Evolutionary conservation across 2,329 filamentous ascomycete genomes (phyloP).

Genomic region (Ascochyta fabae): DNA sequence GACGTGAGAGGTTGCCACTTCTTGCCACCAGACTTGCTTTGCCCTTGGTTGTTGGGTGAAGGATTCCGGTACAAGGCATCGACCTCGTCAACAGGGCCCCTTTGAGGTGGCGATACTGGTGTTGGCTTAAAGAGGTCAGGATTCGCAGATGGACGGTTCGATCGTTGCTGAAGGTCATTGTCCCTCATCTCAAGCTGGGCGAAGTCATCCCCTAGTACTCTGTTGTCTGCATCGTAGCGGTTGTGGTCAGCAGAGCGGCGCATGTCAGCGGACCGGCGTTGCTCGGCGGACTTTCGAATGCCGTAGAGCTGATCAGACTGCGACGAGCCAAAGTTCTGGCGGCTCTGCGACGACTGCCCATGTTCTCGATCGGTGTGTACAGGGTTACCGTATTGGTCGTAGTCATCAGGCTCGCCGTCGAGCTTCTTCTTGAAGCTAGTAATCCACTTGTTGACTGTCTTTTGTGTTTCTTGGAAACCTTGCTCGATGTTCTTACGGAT

Average conservation of each 20-base stretch:
- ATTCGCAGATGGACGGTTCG: slow-evolving; percentile 73
- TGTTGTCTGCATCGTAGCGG: slow-evolving; percentile 92
- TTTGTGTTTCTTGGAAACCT: slow-evolving; percentile 93
- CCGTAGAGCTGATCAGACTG: slow-evolving; percentile 51
- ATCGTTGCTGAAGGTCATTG: slow-evolving; percentile 62
- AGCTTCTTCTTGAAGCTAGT: slow-evolving; percentile 89
- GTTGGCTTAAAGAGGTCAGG: slow-evolving; percentile 80
- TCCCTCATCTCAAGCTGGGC: slow-evolving; percentile 68
- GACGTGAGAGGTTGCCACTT: slow-evolving; percentile 96
- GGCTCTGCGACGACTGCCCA: slow-evolving; percentile 37
- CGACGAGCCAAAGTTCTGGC: slow-evolving; percentile 49
- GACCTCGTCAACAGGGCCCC: slow-evolving; percentile 78
- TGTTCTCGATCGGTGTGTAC: slow-evolving; percentile 22
- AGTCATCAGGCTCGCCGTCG: slow-evolving; percentile 79
- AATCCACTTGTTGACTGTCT: slow-evolving; percentile 92
- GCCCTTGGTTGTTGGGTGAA: slow-evolving; percentile 41
- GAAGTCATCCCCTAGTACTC: slow-evolving; percentile 90
- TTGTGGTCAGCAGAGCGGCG: slow-evolving; percentile 83
- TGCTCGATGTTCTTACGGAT: slow-evolving; percentile 93
- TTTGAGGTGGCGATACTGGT: slow-evolving; percentile 59
- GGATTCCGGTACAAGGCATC: slow-evolving; percentile 69
- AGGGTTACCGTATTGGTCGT: slow-evolving; percentile 61
- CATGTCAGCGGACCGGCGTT: slow-evolving; percentile 73
- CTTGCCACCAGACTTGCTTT: slow-evolving; percentile 68
- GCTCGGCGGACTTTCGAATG: slow-evolving; percentile 50